phyloP scores from a whole-genome alignment of 2,329 filamentous ascomycete genomes.

The Periconia digitata region DNA sequence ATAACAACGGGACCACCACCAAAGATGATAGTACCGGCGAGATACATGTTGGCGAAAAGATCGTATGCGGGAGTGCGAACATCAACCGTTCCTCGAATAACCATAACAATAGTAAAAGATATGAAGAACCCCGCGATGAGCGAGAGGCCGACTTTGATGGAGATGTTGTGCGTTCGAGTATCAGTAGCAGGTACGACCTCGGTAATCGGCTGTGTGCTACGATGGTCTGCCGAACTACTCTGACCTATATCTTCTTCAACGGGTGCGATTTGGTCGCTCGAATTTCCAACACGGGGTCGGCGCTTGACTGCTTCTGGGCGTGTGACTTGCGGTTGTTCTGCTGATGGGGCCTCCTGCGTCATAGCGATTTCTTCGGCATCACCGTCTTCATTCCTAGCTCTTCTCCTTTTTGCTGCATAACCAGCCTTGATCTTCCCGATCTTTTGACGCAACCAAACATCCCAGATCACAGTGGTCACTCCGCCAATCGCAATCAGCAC shows the following conservation, averaged over 20 bases:
- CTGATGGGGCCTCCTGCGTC: too few relatives aligned
- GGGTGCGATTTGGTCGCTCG: conserved; percentile 18
- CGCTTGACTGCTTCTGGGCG: conserved; percentile 24
- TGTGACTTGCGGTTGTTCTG: conserved; percentile 23
- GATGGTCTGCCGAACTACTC: conserved; percentile 8
- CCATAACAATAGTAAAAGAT: conserved; percentile 60
- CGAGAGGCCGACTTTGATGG: conserved; percentile 39
- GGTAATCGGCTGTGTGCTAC: too few relatives aligned
- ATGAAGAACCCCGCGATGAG: conserved; percentile 53
- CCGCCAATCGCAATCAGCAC: conserved; percentile 62
- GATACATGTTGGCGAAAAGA: conserved; percentile 72
- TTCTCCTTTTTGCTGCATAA: conserved; percentile 16
- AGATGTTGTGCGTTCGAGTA: conserved; percentile 37
- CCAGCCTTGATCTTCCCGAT: conserved; percentile 32
- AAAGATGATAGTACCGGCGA: conserved; percentile 65
- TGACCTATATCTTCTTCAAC: conserved; percentile 7
- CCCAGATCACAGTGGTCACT: conserved; percentile 56
- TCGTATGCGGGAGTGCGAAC: conserved; percentile 54
- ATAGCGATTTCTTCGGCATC: conserved; percentile 23
- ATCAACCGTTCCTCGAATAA: conserved; percentile 46
- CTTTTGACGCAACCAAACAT: conserved; percentile 54
- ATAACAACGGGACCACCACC: conserved; percentile 51
- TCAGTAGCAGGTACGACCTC: conserved; percentile 13
- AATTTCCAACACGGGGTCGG: conserved; percentile 18
- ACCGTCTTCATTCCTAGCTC: conserved; percentile 16